Evolutionary conservation across 805 yeast genomes (phyloP).

Genomic region (Maudiozyma saulgeensis): DNA sequence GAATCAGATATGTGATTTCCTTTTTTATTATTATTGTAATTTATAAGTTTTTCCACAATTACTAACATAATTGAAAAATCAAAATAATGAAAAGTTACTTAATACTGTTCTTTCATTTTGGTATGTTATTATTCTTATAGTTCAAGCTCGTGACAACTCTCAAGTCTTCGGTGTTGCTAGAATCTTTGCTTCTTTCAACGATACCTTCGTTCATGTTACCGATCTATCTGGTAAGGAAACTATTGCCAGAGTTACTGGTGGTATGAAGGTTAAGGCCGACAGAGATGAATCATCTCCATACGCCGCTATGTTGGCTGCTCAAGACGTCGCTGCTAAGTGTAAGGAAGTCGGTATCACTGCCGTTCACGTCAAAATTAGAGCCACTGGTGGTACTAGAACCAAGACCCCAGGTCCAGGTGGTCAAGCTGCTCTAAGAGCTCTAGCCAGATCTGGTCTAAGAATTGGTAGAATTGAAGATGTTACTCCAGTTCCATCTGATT

Average conservation of each 20-base stretch:
- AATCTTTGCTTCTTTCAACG: slow-evolving; percentile 99
- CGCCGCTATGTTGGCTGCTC: slow-evolving; percentile 99
- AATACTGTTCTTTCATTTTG: neutral
- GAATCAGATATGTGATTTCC: neutral
- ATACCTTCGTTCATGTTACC: slow-evolving; percentile 98
- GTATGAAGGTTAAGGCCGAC: slow-evolving; percentile 99
- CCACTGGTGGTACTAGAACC: slow-evolving; percentile 99
- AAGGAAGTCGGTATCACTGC: slow-evolving; percentile 99
- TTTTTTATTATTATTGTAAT: neutral
- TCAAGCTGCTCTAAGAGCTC: slow-evolving; percentile 97
- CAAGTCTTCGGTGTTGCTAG: slow-evolving; percentile 99
- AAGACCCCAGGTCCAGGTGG: slow-evolving; percentile 99
- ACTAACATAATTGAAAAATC: neutral
- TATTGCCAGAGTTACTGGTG: slow-evolving; percentile 99
- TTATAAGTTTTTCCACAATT: neutral
- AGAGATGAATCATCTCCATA: slow-evolving; percentile 99
- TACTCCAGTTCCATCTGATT: slow-evolving; percentile 99
- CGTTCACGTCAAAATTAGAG: slow-evolving; percentile 98
- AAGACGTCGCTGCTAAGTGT: slow-evolving; percentile 97
- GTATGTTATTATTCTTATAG: slow-evolving; percentile 1
- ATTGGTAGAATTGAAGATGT: slow-evolving; percentile 99
- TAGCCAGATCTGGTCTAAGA: slow-evolving; percentile 99
- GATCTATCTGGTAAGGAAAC: slow-evolving; percentile 99
- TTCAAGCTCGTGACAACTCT: slow-evolving; percentile 90
- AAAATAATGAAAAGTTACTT: neutral